Evolutionary conservation across 2,329 filamentous ascomycete species (phyloP).

Genomic region (Phialocephala subalpina): DNA sequence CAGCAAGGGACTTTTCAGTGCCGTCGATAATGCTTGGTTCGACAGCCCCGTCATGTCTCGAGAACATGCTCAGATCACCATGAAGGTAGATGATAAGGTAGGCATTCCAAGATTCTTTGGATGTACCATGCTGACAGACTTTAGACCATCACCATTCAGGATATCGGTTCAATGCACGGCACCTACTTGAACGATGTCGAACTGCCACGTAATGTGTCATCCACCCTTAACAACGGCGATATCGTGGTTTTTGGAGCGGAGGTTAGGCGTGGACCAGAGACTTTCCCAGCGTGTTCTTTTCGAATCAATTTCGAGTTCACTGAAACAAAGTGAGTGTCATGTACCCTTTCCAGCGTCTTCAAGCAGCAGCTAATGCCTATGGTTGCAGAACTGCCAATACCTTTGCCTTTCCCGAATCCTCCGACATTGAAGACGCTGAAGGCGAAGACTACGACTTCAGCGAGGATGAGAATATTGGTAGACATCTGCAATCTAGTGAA

Average conservation of each 20-base stretch:
- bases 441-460: constrained; percentile 33
- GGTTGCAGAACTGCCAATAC: constrained; percentile 30
- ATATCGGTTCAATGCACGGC: constrained; percentile 68
- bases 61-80: constrained; percentile 65
- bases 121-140: constrained; percentile 31
- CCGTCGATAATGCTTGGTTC: constrained; percentile 68
- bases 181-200: constrained; percentile 60
- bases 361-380: constrained; percentile 15
- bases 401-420: constrained; percentile 40
- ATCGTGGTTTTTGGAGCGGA: constrained; percentile 56
- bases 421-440: constrained; percentile 41
- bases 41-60: constrained; percentile 77
- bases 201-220: constrained; percentile 44
- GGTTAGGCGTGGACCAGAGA: constrained; percentile 56
- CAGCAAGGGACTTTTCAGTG: constrained; percentile 52
- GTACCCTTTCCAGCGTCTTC: constrained; percentile 10
- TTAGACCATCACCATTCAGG: constrained; percentile 56
- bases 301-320: constrained; percentile 35
- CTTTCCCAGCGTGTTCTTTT: constrained; percentile 43
- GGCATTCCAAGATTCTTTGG: constrained; percentile 23
- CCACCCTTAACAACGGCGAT: constrained; percentile 46
- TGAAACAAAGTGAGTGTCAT: constrained; percentile 39
- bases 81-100: constrained; percentile 56
- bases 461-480: constrained; percentile 35
- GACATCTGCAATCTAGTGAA: constrained; percentile 35